A percentile compares a stretch with the other conserved stretches of the same genome.
Evolutionary conservation across 352 stramenopile genomes (phyloP).

Genomic region (Elongisporangium anandrum): DNA sequence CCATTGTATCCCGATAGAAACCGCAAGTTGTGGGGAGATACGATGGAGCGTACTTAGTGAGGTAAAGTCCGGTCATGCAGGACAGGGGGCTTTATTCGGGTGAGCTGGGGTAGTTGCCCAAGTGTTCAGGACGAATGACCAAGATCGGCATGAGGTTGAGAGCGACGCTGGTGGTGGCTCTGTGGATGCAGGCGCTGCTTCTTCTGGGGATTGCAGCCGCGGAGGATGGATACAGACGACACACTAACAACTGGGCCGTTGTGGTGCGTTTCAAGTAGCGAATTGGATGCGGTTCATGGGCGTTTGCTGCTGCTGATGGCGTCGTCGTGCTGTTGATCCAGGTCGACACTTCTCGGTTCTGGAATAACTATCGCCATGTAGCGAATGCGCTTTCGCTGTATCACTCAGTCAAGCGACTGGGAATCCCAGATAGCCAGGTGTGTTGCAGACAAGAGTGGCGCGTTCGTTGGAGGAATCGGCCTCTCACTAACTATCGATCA

Average conservation of each 20-base stretch:
- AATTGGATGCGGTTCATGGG: neutral
- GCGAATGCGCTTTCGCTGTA: conserved; percentile 95
- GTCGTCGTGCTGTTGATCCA: conserved; percentile 13
- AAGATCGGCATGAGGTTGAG: neutral
- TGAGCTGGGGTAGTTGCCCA: neutral
- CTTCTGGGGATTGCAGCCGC: conserved; percentile 18
- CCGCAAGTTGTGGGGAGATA: conserved; percentile 1
- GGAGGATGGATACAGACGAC: conserved; percentile 47
- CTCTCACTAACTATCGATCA: conserved; percentile 10
- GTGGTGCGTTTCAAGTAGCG: conserved; percentile 33
- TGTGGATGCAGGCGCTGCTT: conserved; percentile 21
- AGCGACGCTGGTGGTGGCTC: conserved; percentile 10
- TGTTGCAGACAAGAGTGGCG: neutral
- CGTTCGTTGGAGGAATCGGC: neutral
- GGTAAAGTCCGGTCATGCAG: too few species aligned
- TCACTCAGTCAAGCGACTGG: conserved; percentile 89
- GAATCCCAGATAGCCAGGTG: conserved; percentile 92
- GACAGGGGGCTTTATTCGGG: neutral
- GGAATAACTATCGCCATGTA: conserved; percentile 97
- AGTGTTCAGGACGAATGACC: neutral
- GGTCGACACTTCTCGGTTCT: conserved; percentile 95
- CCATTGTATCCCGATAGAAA: conserved; percentile 1
- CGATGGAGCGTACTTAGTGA: conserved; percentile 4
- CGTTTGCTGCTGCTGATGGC: neutral
- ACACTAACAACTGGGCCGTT: conserved; percentile 87